Percentiles rank a stretch among this genome's conserved stretches.
Conservation (phyloP, 192 early-diverging fungal species). For the Gamsiella multidivaricata region DNA sequence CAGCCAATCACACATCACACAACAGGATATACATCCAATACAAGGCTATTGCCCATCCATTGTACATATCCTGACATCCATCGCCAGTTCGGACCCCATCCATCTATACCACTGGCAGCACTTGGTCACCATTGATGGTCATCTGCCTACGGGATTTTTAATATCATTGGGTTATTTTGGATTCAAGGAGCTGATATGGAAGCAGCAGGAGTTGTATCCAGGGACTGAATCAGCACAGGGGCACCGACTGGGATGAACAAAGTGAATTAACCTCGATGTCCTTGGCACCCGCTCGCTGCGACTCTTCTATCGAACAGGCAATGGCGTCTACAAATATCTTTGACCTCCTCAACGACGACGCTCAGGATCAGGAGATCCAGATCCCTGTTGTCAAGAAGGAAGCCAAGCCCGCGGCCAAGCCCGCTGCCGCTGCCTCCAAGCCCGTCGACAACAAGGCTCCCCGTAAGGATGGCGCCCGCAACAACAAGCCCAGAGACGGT, state of each 20-base stretch:
- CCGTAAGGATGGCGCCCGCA: slow-evolving; percentile 53
- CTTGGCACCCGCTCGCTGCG: background rate
- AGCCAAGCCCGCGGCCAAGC: slow-evolving; percentile 40
- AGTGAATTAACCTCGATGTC: slow-evolving; percentile 36
- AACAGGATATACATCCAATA: background rate
- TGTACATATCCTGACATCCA: slow-evolving; percentile 14
- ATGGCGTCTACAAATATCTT: slow-evolving; percentile 58
- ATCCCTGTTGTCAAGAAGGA: slow-evolving; percentile 56
- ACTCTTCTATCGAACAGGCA: slow-evolving; percentile 28
- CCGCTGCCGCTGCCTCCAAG: slow-evolving; percentile 41
- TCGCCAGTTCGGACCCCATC: slow-evolving; percentile 13
- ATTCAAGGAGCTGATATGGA: background rate
- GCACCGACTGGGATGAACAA: background rate
- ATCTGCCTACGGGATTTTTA: background rate
- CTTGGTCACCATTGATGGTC: background rate
- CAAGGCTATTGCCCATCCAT: background rate
- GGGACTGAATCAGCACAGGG: background rate
- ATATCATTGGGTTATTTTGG: background rate
- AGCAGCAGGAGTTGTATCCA: too few species aligned
- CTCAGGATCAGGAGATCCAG: slow-evolving; percentile 55
- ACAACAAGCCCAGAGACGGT: slow-evolving; percentile 51
- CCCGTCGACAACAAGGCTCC: slow-evolving; percentile 48
- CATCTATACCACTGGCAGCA: slow-evolving; percentile 8
- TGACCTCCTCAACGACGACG: slow-evolving; percentile 60
- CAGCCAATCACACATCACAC: slow-evolving; percentile 41